Conservation (phyloP, 352 stramenopile genomes). For the Phytophthora parvispora region DNA sequence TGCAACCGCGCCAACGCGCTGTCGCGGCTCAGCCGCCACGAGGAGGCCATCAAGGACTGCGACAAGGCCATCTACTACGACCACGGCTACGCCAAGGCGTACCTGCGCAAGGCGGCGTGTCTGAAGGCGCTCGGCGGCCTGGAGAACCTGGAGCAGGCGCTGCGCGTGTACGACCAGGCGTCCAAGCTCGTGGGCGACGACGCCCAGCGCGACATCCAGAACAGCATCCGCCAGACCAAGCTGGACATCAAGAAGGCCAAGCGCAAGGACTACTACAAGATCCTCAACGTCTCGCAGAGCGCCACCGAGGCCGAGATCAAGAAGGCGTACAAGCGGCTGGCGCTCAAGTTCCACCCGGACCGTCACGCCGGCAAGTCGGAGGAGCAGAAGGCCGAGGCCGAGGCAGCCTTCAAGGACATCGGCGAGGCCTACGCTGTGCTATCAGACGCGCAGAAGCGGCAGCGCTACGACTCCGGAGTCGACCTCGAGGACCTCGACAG, state of each 20-base stretch:
- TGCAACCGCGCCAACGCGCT: constrained; percentile 94
- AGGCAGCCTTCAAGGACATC: constrained; percentile 97
- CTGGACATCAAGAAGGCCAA: constrained; percentile 96
- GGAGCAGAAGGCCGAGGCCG: constrained; percentile 92
- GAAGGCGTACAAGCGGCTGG: constrained; percentile 97
- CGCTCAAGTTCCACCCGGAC: constrained; percentile 98
- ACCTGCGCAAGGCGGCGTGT: constrained; percentile 86
- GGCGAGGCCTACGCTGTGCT: constrained; percentile 97
- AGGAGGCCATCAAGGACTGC: constrained; percentile 92
- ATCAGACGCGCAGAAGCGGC: constrained; percentile 93
- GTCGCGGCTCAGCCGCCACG: constrained; percentile 84
- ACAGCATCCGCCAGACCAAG: constrained; percentile 91
- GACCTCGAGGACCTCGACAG: constrained; percentile 96
- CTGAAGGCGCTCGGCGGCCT: constrained; percentile 81
- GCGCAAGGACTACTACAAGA: constrained; percentile 98
- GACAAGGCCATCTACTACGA: constrained; percentile 93
- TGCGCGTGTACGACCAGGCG: constrained; percentile 93
- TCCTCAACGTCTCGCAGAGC: constrained; percentile 81
- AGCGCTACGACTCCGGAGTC: constrained; percentile 96
- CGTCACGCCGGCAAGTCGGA: constrained; percentile 92
- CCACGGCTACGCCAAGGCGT: constrained; percentile 93
- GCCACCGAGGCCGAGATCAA: constrained; percentile 97
- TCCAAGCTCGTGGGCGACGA: constrained; percentile 89
- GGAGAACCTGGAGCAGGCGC: constrained; percentile 91
- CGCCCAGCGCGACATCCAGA: constrained; percentile 83